Percentiles rank a stretch among this genome's conserved stretches.
These are phyloP conservation scores for Alternaria conjuncta DNA, from an alignment of 2,329 filamentous ascomycete genomes.

Conservation along the genomic window DNA sequence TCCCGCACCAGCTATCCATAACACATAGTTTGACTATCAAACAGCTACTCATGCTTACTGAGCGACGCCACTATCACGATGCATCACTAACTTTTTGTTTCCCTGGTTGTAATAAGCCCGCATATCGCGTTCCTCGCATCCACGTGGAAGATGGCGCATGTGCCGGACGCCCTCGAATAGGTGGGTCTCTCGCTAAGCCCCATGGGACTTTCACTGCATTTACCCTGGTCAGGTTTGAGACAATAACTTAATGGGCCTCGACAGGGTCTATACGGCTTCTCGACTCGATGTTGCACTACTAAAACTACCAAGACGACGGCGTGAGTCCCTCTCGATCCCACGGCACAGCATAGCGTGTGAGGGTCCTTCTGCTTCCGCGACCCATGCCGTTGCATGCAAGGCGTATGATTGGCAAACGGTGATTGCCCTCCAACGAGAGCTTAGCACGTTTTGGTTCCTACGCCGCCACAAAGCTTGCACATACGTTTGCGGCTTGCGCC, in stretches of 20 bases:
- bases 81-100: neutral
- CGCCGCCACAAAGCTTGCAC: slow-evolving; percentile 2
- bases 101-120: neutral
- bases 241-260: neutral
- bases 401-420: slow-evolving; percentile 3
- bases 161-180: neutral
- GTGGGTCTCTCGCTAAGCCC: slow-evolving; percentile 1
- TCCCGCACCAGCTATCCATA: slow-evolving; percentile 1
- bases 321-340: slow-evolving; percentile 1
- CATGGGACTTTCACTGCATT: slow-evolving; percentile 5
- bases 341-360: neutral
- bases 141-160: neutral
- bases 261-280: slow-evolving; percentile 1
- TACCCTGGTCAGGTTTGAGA: slow-evolving; percentile 7
- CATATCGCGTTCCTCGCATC: neutral
- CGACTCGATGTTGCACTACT: neutral
- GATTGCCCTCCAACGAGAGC: neutral
- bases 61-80: neutral
- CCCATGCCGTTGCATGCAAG: neutral
- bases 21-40: neutral
- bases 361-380: slow-evolving; percentile 10
- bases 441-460: neutral
- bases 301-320: neutral
- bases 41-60: neutral
- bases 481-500: neutral